A percentile compares a stretch with the other conserved stretches of the same genome.
Evolutionary conservation across 2,329 filamentous ascomycete genomes (phyloP).

Genomic region (Colletotrichum cuscutae): DNA sequence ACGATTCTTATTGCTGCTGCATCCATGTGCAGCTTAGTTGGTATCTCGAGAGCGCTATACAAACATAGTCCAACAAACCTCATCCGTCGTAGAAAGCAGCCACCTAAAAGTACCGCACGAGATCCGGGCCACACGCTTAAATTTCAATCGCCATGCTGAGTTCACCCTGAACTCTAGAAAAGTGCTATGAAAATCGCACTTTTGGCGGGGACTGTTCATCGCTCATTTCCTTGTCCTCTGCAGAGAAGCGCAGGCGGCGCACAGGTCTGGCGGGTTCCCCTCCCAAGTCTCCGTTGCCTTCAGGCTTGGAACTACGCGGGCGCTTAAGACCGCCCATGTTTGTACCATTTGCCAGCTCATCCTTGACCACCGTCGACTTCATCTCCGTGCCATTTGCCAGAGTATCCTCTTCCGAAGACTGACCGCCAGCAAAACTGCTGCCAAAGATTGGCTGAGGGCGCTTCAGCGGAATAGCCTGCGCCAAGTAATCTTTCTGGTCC

Average conservation of each 20-base stretch:
- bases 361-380: neutral
- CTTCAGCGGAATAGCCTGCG: constrained; percentile 60
- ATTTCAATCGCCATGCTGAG: neutral
- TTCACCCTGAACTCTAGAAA: neutral
- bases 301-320: constrained; percentile 20
- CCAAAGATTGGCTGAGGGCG: constrained; percentile 63
- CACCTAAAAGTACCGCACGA: neutral
- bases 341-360: neutral
- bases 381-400: constrained; percentile 41
- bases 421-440: constrained; percentile 54
- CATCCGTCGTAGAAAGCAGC: neutral
- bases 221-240: neutral
- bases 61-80: neutral
- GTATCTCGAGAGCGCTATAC: no score
- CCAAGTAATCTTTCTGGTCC: constrained; percentile 45
- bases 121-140: neutral
- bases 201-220: neutral
- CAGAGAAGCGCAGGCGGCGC: constrained; percentile 46
- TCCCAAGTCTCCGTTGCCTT: constrained; percentile 8
- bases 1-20: neutral
- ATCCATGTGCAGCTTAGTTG: neutral
- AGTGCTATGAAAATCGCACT: neutral
- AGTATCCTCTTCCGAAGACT: constrained; percentile 59
- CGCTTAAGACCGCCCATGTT: constrained; percentile 40
- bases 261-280: constrained; percentile 40